These are phyloP conservation scores for Aspergillus bridgeri DNA, from an alignment of 495 filamentous ascomycete species.

Conservation along the genomic window DNA sequence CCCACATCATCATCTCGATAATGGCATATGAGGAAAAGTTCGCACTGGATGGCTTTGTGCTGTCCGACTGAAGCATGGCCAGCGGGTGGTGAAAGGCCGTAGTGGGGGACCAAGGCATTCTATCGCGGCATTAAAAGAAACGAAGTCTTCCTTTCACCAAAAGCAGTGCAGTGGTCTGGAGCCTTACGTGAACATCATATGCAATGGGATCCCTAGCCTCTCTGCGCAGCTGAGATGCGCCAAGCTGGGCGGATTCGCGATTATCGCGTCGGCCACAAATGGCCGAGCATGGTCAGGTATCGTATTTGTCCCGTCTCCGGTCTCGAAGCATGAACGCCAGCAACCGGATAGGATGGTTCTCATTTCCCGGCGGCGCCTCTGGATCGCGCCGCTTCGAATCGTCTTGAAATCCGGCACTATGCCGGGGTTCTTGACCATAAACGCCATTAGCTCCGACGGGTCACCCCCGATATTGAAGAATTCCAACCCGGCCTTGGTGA, in stretches of 20 bases:
- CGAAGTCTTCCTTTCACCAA: no score
- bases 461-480: slow-evolving; percentile 81
- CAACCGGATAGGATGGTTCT: slow-evolving; percentile 70
- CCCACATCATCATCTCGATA: slow-evolving; percentile 79
- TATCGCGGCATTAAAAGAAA: no score
- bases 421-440: slow-evolving; percentile 83
- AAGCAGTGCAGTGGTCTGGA: no score
- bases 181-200: slow-evolving; percentile 87
- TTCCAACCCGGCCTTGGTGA: slow-evolving; percentile 70
- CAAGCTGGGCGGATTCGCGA: slow-evolving; percentile 81
- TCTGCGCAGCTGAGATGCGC: slow-evolving; percentile 79
- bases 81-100: slow-evolving; percentile 21
- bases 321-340: slow-evolving; percentile 71
- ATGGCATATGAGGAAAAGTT: slow-evolving; percentile 74
- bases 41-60: slow-evolving; percentile 51
- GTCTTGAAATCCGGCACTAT: slow-evolving; percentile 68
- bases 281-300: slow-evolving; percentile 48
- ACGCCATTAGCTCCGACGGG: slow-evolving; percentile 76
- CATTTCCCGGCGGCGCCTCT: slow-evolving; percentile 60
- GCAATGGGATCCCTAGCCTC: slow-evolving; percentile 70
- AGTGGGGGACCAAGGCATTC: neutral
- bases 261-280: slow-evolving; percentile 79
- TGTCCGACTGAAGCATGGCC: slow-evolving; percentile 51
- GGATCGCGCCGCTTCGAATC: slow-evolving; percentile 65
- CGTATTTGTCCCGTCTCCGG: slow-evolving; percentile 54